phyloP scores from a whole-genome alignment of 495 filamentous ascomycete genomes.

The Neurospora pannonica region DNA sequence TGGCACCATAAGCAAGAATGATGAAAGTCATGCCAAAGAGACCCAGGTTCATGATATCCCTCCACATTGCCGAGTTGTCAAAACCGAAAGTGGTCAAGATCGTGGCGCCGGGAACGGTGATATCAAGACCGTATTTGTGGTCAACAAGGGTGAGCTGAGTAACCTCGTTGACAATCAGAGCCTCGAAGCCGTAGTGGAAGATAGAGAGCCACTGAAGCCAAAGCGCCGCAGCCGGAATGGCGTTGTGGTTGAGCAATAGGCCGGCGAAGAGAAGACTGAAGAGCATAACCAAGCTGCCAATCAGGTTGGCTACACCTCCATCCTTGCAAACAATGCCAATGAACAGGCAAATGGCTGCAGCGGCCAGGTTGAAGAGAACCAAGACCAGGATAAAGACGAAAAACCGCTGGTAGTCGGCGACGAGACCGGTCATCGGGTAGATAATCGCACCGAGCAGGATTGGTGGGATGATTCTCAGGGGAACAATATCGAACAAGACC shows the following conservation, averaged over 20 bases:
- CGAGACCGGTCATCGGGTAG: conserved; percentile 95
- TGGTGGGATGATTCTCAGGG: conserved; percentile 85
- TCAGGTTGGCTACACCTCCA: conserved; percentile 83
- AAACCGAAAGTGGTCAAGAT: conserved; percentile 95
- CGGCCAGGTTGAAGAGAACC: conserved; percentile 92
- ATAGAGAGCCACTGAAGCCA: conserved; percentile 97
- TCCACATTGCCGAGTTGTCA: conserved; percentile 72
- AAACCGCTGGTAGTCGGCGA: conserved; percentile 74
- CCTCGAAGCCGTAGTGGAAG: conserved; percentile 97
- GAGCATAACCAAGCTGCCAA: conserved; percentile 94
- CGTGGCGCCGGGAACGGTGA: conserved; percentile 88
- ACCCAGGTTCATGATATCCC: conserved; percentile 70
- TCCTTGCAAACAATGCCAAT: conserved; percentile 94
- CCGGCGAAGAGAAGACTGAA: conserved; percentile 94
- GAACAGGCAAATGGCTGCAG: conserved; percentile 86
- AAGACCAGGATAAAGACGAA: conserved; percentile 84
- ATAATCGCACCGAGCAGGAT: conserved; percentile 95
- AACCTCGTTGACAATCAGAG: conserved; percentile 95
- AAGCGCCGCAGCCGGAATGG: conserved; percentile 68
- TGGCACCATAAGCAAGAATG: conserved; percentile 78
- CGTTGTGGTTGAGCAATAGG: conserved; percentile 85
- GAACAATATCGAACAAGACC: conserved; percentile 90
- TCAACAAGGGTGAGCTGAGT: conserved; percentile 82
- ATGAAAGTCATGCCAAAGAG: conserved; percentile 78
- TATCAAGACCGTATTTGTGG: conserved; percentile 89